Base-by-base conservation (phyloP, 768 basidiomycete species). In the Coprinopsis sp. region DNA sequence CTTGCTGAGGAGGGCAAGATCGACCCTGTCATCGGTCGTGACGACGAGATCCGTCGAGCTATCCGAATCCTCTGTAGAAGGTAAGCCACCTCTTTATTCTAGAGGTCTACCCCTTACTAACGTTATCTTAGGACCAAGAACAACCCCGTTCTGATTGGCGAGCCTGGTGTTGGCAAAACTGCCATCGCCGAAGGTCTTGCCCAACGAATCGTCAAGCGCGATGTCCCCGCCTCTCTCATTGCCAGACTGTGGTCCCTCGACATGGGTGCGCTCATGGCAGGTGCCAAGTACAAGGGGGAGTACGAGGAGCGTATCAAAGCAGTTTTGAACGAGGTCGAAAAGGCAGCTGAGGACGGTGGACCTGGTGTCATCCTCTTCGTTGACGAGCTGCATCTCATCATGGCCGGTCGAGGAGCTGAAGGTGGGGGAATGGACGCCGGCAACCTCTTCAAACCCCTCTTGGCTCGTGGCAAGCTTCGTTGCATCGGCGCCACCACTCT, bases 231-330 rank as follows among this genome's bases (percentile, higher is more conserved):
- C 19, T 76, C 73, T 55, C 67, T 94, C 23, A 73, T 91, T 39
- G 78, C 79, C 3, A 79, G 87, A 7, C 72, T 94, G 11, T 92
- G 78, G 62, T 85, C 91, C 5, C 75, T 98, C 25, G 94, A 96
- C 61, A 89, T 96, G 87, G 94, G 94, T 52, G 91, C 93, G 1
- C 77, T 98, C 45, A 92, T 92, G 87, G 91, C 91, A 11, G 87
- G 88, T 31, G 87, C 87, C 16, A 87, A 87, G 62, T 93, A 91
- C 72, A 94, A 93, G 61, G 95, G 76, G 33, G 92, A 97, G 67
- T 99, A 93, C 64, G 94, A 97, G 67, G 94, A 97, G 62, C 87
- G 94, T 31, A 82, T 97, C 68, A 97, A 96, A 63, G 70, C 84
- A 10, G 91, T 97, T 45, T 68, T 99, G 47, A 83, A 85, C 63